phyloP scores from a whole-genome alignment of 2,329 filamentous ascomycete genomes.

The Laburnicola sp. region DNA sequence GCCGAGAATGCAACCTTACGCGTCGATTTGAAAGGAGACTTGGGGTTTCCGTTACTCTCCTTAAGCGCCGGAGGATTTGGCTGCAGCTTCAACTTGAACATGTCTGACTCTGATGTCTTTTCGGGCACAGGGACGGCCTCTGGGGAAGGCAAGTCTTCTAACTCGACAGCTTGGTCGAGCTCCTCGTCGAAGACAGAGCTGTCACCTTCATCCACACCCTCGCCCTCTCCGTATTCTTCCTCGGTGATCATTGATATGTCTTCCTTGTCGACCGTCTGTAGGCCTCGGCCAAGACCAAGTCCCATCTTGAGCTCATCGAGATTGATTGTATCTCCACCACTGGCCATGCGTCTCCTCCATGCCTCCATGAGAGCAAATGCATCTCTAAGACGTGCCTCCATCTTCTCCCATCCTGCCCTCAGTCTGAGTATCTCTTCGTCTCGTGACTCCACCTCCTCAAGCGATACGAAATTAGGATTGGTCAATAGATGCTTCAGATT shows the following conservation, averaged over 20 bases:
- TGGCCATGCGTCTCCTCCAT: constrained; percentile 82
- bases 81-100: constrained; percentile 42
- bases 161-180: constrained; percentile 24
- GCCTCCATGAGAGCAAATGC: constrained; percentile 88
- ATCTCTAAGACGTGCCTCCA: constrained; percentile 89
- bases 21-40: constrained; percentile 41
- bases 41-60: constrained; percentile 42
- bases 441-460: constrained; percentile 90
- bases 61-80: constrained; percentile 36
- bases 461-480: constrained; percentile 92
- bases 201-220: constrained; percentile 26
- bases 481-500: constrained; percentile 84
- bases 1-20: constrained; percentile 46
- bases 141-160: constrained; percentile 29
- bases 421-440: constrained; percentile 88
- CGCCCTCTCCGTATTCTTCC: constrained; percentile 22
- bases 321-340: constrained; percentile 69
- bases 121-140: constrained; percentile 23
- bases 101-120: constrained; percentile 28
- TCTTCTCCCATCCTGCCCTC: constrained; percentile 85
- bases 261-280: constrained; percentile 38
- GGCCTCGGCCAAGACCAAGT: constrained; percentile 57
- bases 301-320: constrained; percentile 64
- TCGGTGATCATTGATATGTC: constrained; percentile 34
- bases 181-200: constrained; percentile 40